Evolutionary conservation across 768 basidiomycete species (phyloP).

Genomic region (Leucocoprinus birnbaumii): DNA sequence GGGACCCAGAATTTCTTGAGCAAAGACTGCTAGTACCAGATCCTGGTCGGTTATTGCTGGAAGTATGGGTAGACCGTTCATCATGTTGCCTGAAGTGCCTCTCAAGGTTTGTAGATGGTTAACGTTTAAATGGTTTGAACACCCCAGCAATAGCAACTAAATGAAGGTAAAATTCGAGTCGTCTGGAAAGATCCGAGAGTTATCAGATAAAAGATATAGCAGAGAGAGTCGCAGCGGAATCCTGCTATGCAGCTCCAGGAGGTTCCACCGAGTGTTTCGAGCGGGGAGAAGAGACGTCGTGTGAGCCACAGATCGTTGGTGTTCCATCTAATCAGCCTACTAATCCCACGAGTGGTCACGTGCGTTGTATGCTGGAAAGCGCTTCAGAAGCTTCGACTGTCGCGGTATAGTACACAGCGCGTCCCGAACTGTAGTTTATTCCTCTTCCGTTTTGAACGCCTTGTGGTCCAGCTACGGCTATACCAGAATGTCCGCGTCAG

Average conservation of each 20-base stretch:
- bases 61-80: slow-evolving; percentile 38
- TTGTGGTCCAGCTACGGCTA: background rate
- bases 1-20: slow-evolving; percentile 38
- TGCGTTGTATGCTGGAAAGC: background rate
- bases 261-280: too few species aligned
- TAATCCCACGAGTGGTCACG: background rate
- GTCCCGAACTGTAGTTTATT: background rate
- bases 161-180: too few species aligned
- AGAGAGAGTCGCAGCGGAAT: too few species aligned
- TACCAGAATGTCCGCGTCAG: slow-evolving; percentile 8
- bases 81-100: slow-evolving; percentile 18
- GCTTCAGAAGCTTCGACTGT: background rate
- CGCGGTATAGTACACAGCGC: background rate
- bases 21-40: slow-evolving; percentile 57
- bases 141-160: too few species aligned
- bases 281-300: too few species aligned
- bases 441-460: background rate
- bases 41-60: slow-evolving; percentile 53
- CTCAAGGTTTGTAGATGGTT: background rate
- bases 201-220: too few species aligned
- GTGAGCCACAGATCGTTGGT: too few species aligned
- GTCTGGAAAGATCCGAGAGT: too few species aligned
- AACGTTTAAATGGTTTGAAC: too few species aligned
- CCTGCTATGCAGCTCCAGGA: too few species aligned
- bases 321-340: background rate